Evolutionary conservation across 2,329 filamentous ascomycete species (phyloP), one percentile per base, ranked within the genome.

Genomic region (Chrysoporthe cubensis): DNA sequence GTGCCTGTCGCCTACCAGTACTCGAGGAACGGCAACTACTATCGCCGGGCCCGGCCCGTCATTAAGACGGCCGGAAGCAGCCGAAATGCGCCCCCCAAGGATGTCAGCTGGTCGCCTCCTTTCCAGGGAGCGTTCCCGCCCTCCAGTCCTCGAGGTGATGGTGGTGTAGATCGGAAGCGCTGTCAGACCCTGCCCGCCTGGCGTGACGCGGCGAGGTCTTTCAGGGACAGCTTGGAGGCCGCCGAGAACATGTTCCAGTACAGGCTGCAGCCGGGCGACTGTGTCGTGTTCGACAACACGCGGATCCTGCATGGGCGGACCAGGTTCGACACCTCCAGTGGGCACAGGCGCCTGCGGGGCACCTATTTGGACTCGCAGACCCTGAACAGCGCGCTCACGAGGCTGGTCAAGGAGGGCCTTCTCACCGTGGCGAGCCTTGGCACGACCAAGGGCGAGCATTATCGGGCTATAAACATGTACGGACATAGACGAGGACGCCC

Each of bases 261-360:
- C 68, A 90, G 90, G 78, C 82, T 97, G 78, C 82, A 88, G 65
- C 88, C 91, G 4, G 96, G 95, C 3, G 92, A 97, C 75, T 97
- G 93, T 76, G 94, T 94, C 14, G 85, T 99, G n/a, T 98, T 99
- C 76, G 91, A 97, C 76, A 98, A 98, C 76, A 81, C 88, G 68
- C 85, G 95, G 21, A 84, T 97, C n/a, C 78, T 97, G 75, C 96
- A 98, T 81, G 95, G 94, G 0, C 84, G 96, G 4, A 85, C 83
- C 18, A 87, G 88, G 42, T 98, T 98, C 78, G 88, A 95, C 75
- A 79, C 83, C 0, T 80, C 80, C 0, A 83, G 84, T 7, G 92
- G 92, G 0, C 85, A 89, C 70, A 84, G 95, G 64, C 97, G 93
- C 92, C 79, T 98, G 65, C 91, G 92, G 73, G 96, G 96, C 4